Conservation (phyloP, 768 basidiomycete species). For the Russula emetica region DNA sequence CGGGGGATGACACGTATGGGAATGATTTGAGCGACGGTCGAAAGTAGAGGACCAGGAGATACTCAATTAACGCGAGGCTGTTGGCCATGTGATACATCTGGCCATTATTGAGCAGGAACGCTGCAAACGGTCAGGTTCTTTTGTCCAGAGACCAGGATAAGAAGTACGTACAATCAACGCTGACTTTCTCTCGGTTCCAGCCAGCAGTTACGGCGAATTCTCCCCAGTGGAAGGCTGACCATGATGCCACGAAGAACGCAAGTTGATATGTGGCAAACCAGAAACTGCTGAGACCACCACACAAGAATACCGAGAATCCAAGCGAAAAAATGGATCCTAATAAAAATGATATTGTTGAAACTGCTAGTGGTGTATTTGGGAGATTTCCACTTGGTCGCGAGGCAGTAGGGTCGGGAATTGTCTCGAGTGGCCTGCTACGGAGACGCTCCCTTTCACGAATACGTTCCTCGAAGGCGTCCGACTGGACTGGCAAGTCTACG, state of each 20-base stretch:
- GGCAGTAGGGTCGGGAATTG: constrained; percentile 42
- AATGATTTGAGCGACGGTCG: constrained; percentile 57
- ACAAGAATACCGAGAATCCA: constrained; percentile 48
- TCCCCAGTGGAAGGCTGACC: constrained; percentile 87
- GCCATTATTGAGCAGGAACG: constrained; percentile 92
- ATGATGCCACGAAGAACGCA: constrained; percentile 77
- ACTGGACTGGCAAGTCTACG: constrained; percentile 2
- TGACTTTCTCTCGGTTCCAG: constrained; percentile 91
- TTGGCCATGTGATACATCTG: constrained; percentile 81
- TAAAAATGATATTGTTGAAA: constrained; percentile 74
- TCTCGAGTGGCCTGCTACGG: constrained; percentile 45
- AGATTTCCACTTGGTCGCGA: constrained; percentile 50
- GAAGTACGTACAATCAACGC: constrained; percentile 75
- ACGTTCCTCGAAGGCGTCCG: constrained; percentile 41
- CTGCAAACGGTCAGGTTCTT: constrained; percentile 41
- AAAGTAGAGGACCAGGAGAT: constrained; percentile 65
- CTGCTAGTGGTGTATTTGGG: constrained; percentile 86
- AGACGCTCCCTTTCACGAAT: constrained; percentile 40
- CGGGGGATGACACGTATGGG: constrained; percentile 55
- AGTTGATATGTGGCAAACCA: constrained; percentile 75
- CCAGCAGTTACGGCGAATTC: constrained; percentile 96
- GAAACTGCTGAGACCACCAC: constrained; percentile 41
- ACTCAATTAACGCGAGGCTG: constrained; percentile 71
- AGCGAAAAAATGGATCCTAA: constrained; percentile 69
- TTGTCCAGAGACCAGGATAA: neutral